Base-by-base conservation (phyloP, 371 early-diverging fungal genomes). In the Dichotomocladium elegans region DNA sequence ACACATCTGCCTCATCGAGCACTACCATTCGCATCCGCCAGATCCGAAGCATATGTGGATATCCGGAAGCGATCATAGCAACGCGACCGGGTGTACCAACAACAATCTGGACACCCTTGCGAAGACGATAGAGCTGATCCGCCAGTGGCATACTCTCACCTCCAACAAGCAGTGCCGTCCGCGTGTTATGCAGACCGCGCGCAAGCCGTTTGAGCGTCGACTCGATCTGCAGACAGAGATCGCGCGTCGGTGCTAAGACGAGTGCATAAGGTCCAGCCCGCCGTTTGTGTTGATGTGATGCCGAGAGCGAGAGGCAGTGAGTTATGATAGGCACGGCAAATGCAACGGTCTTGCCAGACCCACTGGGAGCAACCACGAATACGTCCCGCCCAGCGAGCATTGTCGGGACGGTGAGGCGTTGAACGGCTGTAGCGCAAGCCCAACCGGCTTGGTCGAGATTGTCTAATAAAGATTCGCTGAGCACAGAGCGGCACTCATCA, bases 381-480 rank as follows among this genome's bases (percentile, higher is more conserved):
- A 88, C 63, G 50, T 91, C 91, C n/a, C 86, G 70, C 12, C 86
- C 82, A 10, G 74, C 76, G 5, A 91, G 60, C 4, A 77, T 78
- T 14, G 81, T 68, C 2, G 91, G 86, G 11, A 89, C 68, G 1
- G 80, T 82, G 53, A 86, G 86, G 68, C 87, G 78, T 50, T 91
- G 91, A 25, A 82, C 69, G 24, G 74, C 60, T 1, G 79, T 77
- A 8, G 86, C 83, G 47, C 60, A 61, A 1, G 44, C 41, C 63
- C 75, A 81, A 6, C 78, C 80, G 3, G 60, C 42, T 19, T 53
- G 40, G 17, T 64, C 64, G 24, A 75, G 46, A 42, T 83, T 83
- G 11, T 63, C 17, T 14, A 69, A 46, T 26, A 81, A 53, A 12
- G 47, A 72, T 1, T 53, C 43, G 0, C 79, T 77, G 2, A 86